Conservation (phyloP, 345 rosid species). For the Moricandia moricandioides region DNA sequence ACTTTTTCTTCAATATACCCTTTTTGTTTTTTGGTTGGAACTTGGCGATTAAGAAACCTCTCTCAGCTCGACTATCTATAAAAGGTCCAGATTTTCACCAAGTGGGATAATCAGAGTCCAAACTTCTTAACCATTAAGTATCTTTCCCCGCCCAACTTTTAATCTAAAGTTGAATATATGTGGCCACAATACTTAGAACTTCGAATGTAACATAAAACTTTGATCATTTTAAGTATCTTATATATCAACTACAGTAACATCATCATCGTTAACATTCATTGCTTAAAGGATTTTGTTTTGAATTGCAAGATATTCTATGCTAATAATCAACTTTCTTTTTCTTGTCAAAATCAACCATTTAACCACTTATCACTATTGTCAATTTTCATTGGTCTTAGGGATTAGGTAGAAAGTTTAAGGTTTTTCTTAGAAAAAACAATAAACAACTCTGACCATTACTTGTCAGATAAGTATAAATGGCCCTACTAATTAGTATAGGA, state of each 20-base stretch:
- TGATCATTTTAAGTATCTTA: background rate
- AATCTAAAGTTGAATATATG: background rate
- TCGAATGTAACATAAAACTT: background rate
- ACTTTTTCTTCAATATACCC: slow-evolving; percentile 15
- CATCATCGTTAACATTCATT: background rate
- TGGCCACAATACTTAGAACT: slow-evolving; percentile 11
- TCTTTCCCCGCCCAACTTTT: slow-evolving; percentile 10
- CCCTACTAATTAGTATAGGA: background rate
- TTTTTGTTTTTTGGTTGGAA: slow-evolving; percentile 28
- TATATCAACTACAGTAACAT: background rate
- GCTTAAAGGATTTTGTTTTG: background rate
- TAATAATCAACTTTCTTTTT: background rate
- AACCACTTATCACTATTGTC: background rate
- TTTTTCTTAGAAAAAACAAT: background rate
- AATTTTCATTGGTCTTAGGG: background rate
- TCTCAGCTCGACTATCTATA: slow-evolving; percentile 15
- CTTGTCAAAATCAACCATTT: background rate
- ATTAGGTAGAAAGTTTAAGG: background rate
- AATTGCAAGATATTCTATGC: background rate
- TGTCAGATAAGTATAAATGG: background rate
- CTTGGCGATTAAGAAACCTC: slow-evolving; percentile 38
- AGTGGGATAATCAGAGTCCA: slow-evolving; percentile 12
- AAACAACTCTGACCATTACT: background rate
- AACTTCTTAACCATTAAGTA: slow-evolving; percentile 39
- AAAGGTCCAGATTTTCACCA: too few species aligned